Percentiles rank a stretch among this genome's conserved stretches.
These are phyloP conservation scores for Entrophospora sp. DNA, from an alignment of 192 early-diverging fungal genomes.

Conservation along the genomic window DNA sequence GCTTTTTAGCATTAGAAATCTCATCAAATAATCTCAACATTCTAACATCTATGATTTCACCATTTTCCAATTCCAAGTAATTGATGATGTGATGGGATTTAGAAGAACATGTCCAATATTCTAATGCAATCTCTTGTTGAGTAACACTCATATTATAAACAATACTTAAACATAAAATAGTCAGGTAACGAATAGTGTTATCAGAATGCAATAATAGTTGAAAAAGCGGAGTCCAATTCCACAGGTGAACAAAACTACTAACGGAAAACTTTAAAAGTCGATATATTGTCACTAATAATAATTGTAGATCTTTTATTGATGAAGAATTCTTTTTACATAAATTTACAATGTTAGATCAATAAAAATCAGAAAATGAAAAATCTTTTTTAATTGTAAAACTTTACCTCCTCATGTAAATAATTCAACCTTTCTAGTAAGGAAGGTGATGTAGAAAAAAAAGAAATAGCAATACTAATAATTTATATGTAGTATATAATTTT, in stretches of 20 bases:
- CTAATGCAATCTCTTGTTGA: conserved; percentile 24
- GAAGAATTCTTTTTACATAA: conserved; percentile 15
- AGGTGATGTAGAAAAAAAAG: too few relatives aligned
- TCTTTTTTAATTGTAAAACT: background rate
- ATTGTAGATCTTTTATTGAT: conserved; percentile 25
- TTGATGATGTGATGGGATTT: conserved; percentile 13
- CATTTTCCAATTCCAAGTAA: conserved; percentile 29
- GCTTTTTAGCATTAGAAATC: conserved; percentile 34
- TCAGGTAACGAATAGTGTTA: conserved; percentile 34
- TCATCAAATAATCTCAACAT: conserved; percentile 41
- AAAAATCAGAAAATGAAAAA: background rate
- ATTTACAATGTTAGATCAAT: background rate
- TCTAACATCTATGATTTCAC: conserved; percentile 24
- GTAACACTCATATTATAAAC: conserved; percentile 43
- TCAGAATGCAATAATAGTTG: conserved; percentile 33
- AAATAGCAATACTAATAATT: too few relatives aligned
- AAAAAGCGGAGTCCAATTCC: conserved; percentile 48
- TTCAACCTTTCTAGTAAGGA: too few relatives aligned
- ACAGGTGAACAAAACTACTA: conserved; percentile 38
- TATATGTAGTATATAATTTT: background rate
- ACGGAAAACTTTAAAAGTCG: conserved; percentile 40
- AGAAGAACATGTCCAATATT: conserved; percentile 22
- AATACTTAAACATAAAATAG: conserved; percentile 35
- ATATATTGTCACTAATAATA: conserved; percentile 41
- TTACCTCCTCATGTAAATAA: background rate